These are phyloP conservation scores for Candida tammaniensis DNA, from an alignment of 805 yeast genomes.

Conservation along the genomic window DNA sequence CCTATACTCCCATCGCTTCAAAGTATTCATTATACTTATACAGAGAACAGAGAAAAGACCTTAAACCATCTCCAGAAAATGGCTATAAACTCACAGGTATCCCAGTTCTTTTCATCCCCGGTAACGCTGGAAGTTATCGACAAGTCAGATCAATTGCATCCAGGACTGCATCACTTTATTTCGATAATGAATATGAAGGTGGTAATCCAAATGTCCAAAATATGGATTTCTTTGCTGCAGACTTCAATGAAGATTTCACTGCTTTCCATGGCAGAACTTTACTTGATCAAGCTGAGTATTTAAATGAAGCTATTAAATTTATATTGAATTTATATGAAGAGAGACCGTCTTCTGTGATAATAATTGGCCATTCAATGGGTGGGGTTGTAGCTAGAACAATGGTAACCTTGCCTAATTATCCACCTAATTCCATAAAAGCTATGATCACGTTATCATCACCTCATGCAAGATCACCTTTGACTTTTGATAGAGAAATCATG, in stretches of 20 bases:
- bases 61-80: slow-evolving; percentile 42
- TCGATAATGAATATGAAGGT: slow-evolving; percentile 27
- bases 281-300: slow-evolving; percentile 88
- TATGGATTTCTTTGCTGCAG: slow-evolving; percentile 86
- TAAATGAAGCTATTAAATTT: slow-evolving; percentile 81
- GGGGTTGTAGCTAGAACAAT: slow-evolving; percentile 89
- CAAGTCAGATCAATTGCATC: slow-evolving; percentile 94
- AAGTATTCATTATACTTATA: slow-evolving; percentile 85
- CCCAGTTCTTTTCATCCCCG: slow-evolving; percentile 93
- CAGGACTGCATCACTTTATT: slow-evolving; percentile 58
- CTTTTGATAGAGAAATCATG: slow-evolving; percentile 86
- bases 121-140: slow-evolving; percentile 92
- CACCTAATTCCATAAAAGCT: slow-evolving; percentile 71
- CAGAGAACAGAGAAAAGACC: slow-evolving; percentile 75
- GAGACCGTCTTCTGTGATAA: slow-evolving; percentile 56
- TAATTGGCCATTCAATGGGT: slow-evolving; percentile 96
- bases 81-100: slow-evolving; percentile 54
- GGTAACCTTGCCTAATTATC: slow-evolving; percentile 75
- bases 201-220: slow-evolving; percentile 37
- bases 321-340: slow-evolving; percentile 66
- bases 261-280: slow-evolving; percentile 95
- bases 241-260: slow-evolving; percentile 92
- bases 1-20: slow-evolving; percentile 66
- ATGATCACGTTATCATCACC: slow-evolving; percentile 87
- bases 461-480: slow-evolving; percentile 87